phyloP scores from a whole-genome alignment of 1,284 basidiomycete species.

The Heliocybe sulcata region DNA sequence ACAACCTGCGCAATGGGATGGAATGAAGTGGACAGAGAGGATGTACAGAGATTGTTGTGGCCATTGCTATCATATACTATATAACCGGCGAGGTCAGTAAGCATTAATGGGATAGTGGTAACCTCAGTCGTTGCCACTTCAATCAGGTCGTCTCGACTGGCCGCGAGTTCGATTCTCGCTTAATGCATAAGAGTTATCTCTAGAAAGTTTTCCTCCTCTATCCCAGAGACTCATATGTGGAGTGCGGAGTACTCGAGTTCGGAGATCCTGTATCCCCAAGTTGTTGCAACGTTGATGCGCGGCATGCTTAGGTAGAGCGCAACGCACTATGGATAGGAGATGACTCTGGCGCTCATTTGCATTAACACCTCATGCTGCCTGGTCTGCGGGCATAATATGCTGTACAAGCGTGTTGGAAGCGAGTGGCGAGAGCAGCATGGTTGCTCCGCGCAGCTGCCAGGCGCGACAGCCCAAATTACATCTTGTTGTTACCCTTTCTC shows the following conservation, averaged over 20 bases:
- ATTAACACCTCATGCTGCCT: too few relatives aligned
- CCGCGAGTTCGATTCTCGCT: conserved; percentile 2
- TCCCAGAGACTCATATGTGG: too few relatives aligned
- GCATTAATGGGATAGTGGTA: conserved; percentile 32
- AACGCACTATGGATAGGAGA: too few relatives aligned
- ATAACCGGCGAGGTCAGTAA: neutral
- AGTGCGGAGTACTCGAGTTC: too few relatives aligned
- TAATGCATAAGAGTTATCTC: conserved; percentile 2
- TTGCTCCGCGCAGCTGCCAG: neutral
- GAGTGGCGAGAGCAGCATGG: neutral
- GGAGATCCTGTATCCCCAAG: too few relatives aligned
- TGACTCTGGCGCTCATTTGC: too few relatives aligned
- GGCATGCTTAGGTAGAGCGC: too few relatives aligned
- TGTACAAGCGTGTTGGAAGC: neutral
- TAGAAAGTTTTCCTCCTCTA: too few relatives aligned
- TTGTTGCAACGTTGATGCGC: too few relatives aligned
- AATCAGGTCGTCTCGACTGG: neutral
- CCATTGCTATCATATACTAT: neutral
- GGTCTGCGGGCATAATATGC: too few relatives aligned
- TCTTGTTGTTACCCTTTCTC: neutral
- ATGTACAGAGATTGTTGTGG: neutral
- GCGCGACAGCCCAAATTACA: neutral
- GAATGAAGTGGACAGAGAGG: too few relatives aligned
- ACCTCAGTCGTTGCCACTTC: conserved; percentile 35
- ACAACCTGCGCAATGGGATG: conserved; percentile 73